These are phyloP conservation scores for Boletellus dicymbophilus DNA, from an alignment of 1,284 basidiomycete genomes.

Conservation along the genomic window DNA sequence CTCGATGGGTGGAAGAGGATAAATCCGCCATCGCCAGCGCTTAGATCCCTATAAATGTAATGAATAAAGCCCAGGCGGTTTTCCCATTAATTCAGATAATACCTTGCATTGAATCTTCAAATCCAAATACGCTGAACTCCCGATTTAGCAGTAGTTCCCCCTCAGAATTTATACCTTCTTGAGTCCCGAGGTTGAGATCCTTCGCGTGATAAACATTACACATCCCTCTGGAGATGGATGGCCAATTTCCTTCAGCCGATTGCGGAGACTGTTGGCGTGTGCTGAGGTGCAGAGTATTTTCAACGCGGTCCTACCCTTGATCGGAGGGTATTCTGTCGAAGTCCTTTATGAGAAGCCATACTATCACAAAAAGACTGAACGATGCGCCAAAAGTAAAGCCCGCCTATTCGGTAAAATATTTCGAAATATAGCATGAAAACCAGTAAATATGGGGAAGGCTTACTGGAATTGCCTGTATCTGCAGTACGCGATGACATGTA, in stretches of 20 bases:
- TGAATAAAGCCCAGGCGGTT: too few species aligned
- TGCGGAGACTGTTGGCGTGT: neutral
- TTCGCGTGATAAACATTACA: neutral
- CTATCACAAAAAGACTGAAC: neutral
- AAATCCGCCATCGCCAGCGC: too few species aligned
- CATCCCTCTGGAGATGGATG: neutral
- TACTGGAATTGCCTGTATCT: neutral
- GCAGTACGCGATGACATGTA: neutral
- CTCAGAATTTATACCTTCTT: neutral
- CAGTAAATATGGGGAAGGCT: neutral
- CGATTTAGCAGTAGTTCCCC: neutral
- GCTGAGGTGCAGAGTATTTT: constrained; percentile 1
- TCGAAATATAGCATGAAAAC: neutral
- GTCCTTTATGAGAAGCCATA: neutral
- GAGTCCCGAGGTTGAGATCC: neutral
- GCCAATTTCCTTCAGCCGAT: neutral
- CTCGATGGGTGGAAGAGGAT: too few species aligned
- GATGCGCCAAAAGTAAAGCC: neutral
- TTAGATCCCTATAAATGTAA: too few species aligned
- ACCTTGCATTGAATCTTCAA: neutral
- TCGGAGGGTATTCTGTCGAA: neutral
- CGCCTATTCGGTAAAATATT: neutral
- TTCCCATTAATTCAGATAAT: too few species aligned
- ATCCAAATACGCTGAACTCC: neutral
- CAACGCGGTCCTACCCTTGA: neutral